A percentile compares a stretch with the other conserved stretches of the same genome.
phyloP scores from a whole-genome alignment of 192 early-diverging fungal species.

The Podila verticillata region DNA sequence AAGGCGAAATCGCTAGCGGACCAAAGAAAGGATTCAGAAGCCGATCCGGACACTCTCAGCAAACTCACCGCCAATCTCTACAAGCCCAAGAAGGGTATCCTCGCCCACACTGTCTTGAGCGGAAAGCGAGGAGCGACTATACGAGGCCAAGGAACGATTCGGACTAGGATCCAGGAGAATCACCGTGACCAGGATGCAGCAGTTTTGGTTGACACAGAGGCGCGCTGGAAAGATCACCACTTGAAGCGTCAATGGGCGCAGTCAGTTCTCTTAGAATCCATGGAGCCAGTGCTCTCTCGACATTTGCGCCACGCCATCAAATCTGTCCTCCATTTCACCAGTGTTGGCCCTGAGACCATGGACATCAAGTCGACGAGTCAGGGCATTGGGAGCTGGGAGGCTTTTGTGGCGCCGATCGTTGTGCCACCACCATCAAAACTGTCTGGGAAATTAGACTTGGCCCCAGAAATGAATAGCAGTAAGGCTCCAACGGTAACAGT shows the following conservation, averaged over 20 bases:
- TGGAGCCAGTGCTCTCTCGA: conserved; percentile 31
- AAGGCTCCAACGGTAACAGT: neutral
- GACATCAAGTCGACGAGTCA: conserved; percentile 27
- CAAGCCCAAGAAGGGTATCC: neutral
- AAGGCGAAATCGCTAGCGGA: neutral
- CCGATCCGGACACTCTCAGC: neutral
- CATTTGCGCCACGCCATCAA: conserved; percentile 42
- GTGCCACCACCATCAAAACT: conserved; percentile 1
- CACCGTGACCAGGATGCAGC: neutral
- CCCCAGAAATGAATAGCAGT: neutral
- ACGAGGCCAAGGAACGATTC: neutral
- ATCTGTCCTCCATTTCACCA: conserved; percentile 42
- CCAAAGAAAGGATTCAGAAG: neutral
- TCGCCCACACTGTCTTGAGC: neutral
- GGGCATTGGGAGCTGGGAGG: conserved; percentile 18
- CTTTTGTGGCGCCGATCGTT: conserved; percentile 20
- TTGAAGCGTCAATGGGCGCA: conserved; percentile 41
- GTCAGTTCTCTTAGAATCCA: conserved; percentile 34
- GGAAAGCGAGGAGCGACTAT: neutral
- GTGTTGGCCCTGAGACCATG: conserved; percentile 43
- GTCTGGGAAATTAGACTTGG: neutral
- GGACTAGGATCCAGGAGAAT: neutral
- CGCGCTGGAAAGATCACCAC: conserved; percentile 43
- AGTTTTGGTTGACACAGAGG: conserved; percentile 24
- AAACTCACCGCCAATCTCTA: neutral